These are phyloP conservation scores for Trichoderma sp. DNA, from an alignment of 2,329 filamentous ascomycete genomes.

Conservation along the genomic window DNA sequence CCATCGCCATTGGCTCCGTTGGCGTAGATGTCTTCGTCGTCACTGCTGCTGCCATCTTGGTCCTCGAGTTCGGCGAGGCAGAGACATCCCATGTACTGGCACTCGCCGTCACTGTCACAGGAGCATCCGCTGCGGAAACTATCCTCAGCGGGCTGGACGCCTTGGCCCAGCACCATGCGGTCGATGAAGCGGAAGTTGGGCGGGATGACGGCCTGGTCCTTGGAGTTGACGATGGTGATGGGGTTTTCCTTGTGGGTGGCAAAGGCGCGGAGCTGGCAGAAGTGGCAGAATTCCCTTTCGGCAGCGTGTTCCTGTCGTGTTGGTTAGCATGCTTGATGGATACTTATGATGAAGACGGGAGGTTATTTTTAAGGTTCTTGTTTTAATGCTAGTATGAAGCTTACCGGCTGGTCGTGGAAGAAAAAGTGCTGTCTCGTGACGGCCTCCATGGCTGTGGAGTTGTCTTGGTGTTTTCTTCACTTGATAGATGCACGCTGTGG, in stretches of 20 bases:
- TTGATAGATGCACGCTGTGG: background rate
- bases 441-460: constrained; percentile 40
- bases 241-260: constrained; percentile 46
- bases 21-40: constrained; percentile 22
- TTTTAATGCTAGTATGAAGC: too few species aligned
- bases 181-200: constrained; percentile 67
- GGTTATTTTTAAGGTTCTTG: background rate
- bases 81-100: constrained; percentile 64
- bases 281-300: constrained; percentile 52
- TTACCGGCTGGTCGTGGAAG: constrained; percentile 40
- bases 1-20: background rate
- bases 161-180: constrained; percentile 54
- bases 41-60: constrained; percentile 46
- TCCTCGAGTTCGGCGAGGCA: constrained; percentile 64
- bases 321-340: background rate
- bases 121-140: constrained; percentile 68
- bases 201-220: constrained; percentile 56
- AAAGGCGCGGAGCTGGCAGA: constrained; percentile 58
- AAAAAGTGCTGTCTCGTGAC: constrained; percentile 50
- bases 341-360: background rate
- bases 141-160: constrained; percentile 56
- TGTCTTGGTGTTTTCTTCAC: background rate
- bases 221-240: constrained; percentile 62
- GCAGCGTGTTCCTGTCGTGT: constrained; percentile 24
- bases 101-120: constrained; percentile 60